A percentile compares a stretch with the other conserved stretches of the same genome.
phyloP scores from a whole-genome alignment of 2,329 filamentous ascomycete species.

The Fusarium sp. region DNA sequence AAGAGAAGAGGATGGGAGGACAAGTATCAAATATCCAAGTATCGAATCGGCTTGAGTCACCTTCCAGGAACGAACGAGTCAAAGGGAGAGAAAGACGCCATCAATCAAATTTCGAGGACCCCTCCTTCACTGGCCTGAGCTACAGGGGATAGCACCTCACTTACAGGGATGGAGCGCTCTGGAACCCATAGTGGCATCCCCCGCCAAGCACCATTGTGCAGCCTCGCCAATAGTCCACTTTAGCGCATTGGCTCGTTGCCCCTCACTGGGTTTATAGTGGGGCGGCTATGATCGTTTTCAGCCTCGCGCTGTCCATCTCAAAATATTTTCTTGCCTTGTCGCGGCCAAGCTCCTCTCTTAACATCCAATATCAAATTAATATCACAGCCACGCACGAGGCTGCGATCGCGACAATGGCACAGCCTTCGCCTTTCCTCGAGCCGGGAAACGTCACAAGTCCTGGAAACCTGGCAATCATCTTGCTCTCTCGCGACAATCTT shows the following conservation, averaged over 20 bases:
- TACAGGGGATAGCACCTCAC: constrained; percentile 12
- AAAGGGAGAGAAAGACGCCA: constrained; percentile 40
- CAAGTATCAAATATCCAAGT: constrained; percentile 29
- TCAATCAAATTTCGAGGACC: constrained; percentile 31
- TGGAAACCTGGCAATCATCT: constrained; percentile 82
- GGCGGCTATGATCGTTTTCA: constrained; percentile 24
- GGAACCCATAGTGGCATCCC: not conserved
- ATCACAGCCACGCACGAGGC: constrained; percentile 1
- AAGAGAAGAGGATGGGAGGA: constrained; percentile 34
- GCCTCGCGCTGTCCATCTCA: constrained; percentile 28
- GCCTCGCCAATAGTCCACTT: constrained; percentile 25
- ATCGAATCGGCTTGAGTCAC: constrained; percentile 36
- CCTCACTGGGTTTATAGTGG: constrained; percentile 39
- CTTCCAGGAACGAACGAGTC: constrained; percentile 9
- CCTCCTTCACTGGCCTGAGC: constrained; percentile 17
- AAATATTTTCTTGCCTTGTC: constrained; percentile 39
- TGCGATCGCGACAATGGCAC: constrained; percentile 49
- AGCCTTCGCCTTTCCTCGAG: constrained; percentile 81
- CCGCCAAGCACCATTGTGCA: constrained; percentile 23
- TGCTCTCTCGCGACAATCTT: constrained; percentile 88
- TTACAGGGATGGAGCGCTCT: not conserved
- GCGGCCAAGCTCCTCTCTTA: constrained; percentile 4
- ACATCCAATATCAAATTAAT: constrained; percentile 1
- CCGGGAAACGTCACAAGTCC: constrained; percentile 72
- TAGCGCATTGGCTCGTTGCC: constrained; percentile 24